A percentile compares a stretch with the other conserved stretches of the same genome.
Evolutionary conservation across 768 basidiomycete genomes (phyloP).

Genomic region (Cyclocybe cylindracea): DNA sequence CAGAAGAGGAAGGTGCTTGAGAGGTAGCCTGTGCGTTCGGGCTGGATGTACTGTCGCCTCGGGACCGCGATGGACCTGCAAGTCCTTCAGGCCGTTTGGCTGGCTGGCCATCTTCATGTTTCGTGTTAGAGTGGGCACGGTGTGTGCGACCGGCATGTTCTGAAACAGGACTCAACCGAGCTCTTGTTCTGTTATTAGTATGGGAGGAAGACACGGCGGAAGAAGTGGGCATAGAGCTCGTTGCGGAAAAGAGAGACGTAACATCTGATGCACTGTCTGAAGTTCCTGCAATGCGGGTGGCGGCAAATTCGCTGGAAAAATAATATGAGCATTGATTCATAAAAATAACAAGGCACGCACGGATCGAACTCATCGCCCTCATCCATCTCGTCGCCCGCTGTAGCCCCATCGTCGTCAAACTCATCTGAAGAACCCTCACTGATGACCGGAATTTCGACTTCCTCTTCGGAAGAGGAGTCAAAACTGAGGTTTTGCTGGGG

Average conservation of each 20-base stretch:
- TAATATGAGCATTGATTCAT: background rate
- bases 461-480: conserved; percentile 59
- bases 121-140: conserved; percentile 14
- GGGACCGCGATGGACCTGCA: conserved; percentile 12
- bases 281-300: conserved; percentile 49
- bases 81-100: conserved; percentile 11
- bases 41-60: conserved; percentile 22
- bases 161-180: conserved; percentile 64
- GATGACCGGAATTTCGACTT: conserved; percentile 45
- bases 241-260: conserved; percentile 57
- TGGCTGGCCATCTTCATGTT: conserved; percentile 15
- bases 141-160: conserved; percentile 40
- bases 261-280: conserved; percentile 69
- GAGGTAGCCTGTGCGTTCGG: conserved; percentile 14
- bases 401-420: conserved; percentile 49
- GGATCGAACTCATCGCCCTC: conserved; percentile 81
- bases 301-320: conserved; percentile 63
- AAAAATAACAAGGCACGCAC: conserved; percentile 40
- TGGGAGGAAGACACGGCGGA: conserved; percentile 38
- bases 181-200: conserved; percentile 37
- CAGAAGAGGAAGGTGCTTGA: conserved; percentile 6
- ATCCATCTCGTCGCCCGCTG: conserved; percentile 52
- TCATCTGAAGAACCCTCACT: conserved; percentile 51
- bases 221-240: conserved; percentile 48
- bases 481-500: conserved; percentile 36